phyloP scores from a whole-genome alignment of 805 yeast genomes.

The Isabelozyma pseudorhagii region DNA sequence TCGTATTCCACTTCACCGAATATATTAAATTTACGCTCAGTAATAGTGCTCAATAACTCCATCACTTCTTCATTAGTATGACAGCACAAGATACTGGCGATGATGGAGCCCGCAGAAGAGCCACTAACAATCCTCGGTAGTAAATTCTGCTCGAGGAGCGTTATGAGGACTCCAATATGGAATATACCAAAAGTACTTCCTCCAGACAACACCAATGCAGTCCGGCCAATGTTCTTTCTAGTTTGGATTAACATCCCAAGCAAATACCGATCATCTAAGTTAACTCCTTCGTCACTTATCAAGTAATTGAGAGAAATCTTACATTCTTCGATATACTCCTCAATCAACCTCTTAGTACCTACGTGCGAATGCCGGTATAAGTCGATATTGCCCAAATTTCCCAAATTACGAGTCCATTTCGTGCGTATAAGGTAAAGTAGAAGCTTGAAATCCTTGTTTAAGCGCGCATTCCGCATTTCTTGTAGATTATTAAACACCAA shows the following conservation, averaged over 20 bases:
- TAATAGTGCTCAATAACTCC: conserved; percentile 56
- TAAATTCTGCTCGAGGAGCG: conserved; percentile 68
- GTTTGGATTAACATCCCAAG: conserved; percentile 83
- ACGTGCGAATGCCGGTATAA: conserved; percentile 75
- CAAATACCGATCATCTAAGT: conserved; percentile 64
- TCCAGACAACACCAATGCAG: conserved; percentile 92
- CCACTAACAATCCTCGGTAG: conserved; percentile 90
- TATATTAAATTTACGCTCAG: conserved; percentile 52
- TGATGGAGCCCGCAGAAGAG: conserved; percentile 93
- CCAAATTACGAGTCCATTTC: conserved; percentile 79
- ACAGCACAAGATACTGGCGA: conserved; percentile 84
- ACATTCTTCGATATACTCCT: conserved; percentile 81
- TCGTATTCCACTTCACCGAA: conserved; percentile 53
- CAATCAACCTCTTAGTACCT: conserved; percentile 83
- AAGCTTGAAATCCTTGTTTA: conserved; percentile 51
- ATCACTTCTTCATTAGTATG: conserved; percentile 70
- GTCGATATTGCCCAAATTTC: conserved; percentile 79
- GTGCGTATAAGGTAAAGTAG: conserved; percentile 77
- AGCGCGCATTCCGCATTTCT: conserved; percentile 60
- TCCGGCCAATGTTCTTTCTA: conserved; percentile 86
- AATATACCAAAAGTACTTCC: conserved; percentile 93
- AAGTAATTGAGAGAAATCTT: conserved; percentile 42
- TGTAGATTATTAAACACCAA: conserved; percentile 50
- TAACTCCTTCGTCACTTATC: conserved; percentile 33
- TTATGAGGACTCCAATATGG: conserved; percentile 87